Evolutionary conservation across 1,284 basidiomycete genomes (phyloP).

Genomic region (Cryptococcus jaspeensis): DNA sequence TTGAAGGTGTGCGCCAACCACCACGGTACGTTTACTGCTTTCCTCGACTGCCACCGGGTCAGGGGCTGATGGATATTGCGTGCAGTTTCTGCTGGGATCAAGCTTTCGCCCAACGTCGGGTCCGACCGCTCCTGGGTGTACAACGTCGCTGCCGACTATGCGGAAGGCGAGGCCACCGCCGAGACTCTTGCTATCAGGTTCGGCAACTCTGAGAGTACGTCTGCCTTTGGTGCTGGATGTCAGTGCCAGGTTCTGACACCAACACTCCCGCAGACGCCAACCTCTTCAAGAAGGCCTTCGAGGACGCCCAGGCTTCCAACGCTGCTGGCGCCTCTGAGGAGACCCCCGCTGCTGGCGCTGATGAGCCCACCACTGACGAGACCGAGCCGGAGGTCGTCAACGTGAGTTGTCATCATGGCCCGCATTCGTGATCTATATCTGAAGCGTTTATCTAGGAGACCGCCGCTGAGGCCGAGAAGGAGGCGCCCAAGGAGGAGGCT

Average conservation of each 20-base stretch:
- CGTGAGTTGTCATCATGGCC: slow-evolving; percentile 6
- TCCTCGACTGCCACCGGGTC: not conserved
- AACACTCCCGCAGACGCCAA: slow-evolving; percentile 64
- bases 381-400: slow-evolving; percentile 10
- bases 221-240: not conserved
- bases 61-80: not conserved
- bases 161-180: slow-evolving; percentile 80
- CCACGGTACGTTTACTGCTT: slow-evolving; percentile 64
- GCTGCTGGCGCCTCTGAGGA: slow-evolving; percentile 42
- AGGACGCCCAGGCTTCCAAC: slow-evolving; percentile 76
- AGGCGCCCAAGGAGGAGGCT: slow-evolving; percentile 1
- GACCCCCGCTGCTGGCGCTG: slow-evolving; percentile 25
- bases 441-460: not conserved
- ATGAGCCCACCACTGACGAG: slow-evolving; percentile 8
- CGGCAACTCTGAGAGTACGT: slow-evolving; percentile 92
- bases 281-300: slow-evolving; percentile 84
- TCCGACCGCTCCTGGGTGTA: slow-evolving; percentile 99
- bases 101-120: slow-evolving; percentile 94
- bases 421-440: not conserved
- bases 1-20: slow-evolving; percentile 99
- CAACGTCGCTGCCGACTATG: slow-evolving; percentile 94
- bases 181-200: slow-evolving; percentile 99
- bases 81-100: slow-evolving; percentile 85
- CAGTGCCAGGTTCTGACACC: not conserved
- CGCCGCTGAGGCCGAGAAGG: not conserved